Conservation (phyloP, 768 basidiomycete genomes). For the Solioccasus polychromus region DNA sequence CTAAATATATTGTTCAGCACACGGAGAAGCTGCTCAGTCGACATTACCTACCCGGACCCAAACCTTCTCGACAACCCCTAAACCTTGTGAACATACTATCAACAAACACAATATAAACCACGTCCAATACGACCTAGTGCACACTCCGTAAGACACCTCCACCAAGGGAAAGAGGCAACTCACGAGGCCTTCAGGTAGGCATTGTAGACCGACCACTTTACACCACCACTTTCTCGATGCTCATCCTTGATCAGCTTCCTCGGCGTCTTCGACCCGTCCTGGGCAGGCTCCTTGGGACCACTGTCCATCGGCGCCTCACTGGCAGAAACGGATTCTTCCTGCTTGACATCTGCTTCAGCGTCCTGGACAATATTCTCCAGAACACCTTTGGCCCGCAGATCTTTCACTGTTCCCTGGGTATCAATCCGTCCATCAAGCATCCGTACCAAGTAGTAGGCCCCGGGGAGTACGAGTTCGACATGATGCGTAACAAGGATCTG, state of each 20-base stretch:
- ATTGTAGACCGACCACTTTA: constrained; percentile 73
- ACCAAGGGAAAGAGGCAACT: constrained; percentile 2
- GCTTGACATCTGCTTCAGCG: constrained; percentile 45
- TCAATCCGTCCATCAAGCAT: constrained; percentile 84
- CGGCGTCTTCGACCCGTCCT: constrained; percentile 49
- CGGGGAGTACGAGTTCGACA: constrained; percentile 77
- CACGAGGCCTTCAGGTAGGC: constrained; percentile 72
- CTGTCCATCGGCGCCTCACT: constrained; percentile 12
- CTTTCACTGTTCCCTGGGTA: constrained; percentile 64
- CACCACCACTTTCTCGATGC: constrained; percentile 74
- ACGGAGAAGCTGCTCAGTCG: background rate
- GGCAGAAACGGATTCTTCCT: constrained; percentile 37
- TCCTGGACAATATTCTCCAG: constrained; percentile 60
- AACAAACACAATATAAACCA: constrained; percentile 22
- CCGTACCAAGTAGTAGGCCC: constrained; percentile 67
- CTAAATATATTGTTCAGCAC: constrained; percentile 10
- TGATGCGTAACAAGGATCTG: constrained; percentile 80
- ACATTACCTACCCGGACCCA: constrained; percentile 26
- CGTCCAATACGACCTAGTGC: constrained; percentile 30
- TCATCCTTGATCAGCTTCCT: constrained; percentile 79
- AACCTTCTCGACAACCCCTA: constrained; percentile 30
- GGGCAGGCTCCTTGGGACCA: background rate
- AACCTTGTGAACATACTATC: constrained; percentile 22
- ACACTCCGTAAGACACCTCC: background rate
- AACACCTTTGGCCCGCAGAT: constrained; percentile 58